phyloP scores from a whole-genome alignment of 2,329 filamentous ascomycete genomes.

The Colletotrichum noveboracense region DNA sequence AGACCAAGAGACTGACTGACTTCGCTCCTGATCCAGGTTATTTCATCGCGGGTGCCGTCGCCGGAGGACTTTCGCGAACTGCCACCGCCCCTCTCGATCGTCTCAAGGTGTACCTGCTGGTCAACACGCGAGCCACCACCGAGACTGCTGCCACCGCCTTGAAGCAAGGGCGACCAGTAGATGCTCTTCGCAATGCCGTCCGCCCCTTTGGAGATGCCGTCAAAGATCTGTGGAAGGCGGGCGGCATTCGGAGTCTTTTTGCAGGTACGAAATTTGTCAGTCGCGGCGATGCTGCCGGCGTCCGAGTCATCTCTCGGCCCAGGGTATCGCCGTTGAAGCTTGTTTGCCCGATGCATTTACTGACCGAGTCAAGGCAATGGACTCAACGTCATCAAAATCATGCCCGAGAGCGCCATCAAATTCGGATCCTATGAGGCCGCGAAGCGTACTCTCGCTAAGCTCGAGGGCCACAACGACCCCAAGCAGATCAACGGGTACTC shows the following conservation, averaged over 20 bases:
- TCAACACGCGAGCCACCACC: conserved; percentile 74
- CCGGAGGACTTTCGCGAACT: conserved; percentile 93
- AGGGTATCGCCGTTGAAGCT: not conserved
- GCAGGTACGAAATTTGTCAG: conserved; percentile 67
- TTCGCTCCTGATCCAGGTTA: conserved; percentile 92
- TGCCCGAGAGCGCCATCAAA: conserved; percentile 98
- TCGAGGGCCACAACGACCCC: conserved; percentile 89
- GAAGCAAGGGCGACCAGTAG: conserved; percentile 71
- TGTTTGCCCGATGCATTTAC: not conserved
- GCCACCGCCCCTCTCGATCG: conserved; percentile 95
- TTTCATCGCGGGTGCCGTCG: conserved; percentile 93
- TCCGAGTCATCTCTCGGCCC: not conserved
- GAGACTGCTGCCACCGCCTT: conserved; percentile 67
- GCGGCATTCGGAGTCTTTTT: conserved; percentile 88
- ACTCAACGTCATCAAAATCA: conserved; percentile 95
- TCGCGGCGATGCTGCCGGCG: not conserved
- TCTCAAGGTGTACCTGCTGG: conserved; percentile 95
- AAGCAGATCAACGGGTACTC: conserved; percentile 80
- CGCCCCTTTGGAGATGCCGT: conserved; percentile 76
- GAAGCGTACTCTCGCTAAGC: conserved; percentile 81
- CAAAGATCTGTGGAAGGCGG: conserved; percentile 81
- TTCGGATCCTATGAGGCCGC: conserved; percentile 97
- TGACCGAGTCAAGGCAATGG: conserved; percentile 72
- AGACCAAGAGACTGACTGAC: conserved; percentile 63
- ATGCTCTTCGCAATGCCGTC: conserved; percentile 68